Conservation (phyloP, 768 basidiomycete genomes). For the Kwoniella shandongensis region DNA sequence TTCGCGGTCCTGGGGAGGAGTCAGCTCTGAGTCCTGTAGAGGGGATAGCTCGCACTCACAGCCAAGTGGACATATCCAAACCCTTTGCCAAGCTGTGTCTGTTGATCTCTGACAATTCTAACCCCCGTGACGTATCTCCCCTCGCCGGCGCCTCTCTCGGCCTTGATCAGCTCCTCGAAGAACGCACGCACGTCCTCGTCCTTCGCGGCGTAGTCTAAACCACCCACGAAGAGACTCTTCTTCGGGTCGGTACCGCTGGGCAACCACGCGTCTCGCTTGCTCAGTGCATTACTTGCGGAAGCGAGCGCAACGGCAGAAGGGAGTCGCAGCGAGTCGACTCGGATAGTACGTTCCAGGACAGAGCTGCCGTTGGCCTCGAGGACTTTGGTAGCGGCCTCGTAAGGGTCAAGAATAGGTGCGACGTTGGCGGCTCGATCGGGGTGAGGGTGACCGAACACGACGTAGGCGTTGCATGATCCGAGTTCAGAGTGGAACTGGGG, state of each 20-base stretch:
- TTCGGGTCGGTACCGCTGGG: conserved; percentile 64
- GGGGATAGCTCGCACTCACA: conserved; percentile 59
- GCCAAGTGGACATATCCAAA: conserved; percentile 88
- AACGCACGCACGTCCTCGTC: conserved; percentile 86
- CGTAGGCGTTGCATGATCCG: conserved; percentile 77
- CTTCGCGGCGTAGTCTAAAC: conserved; percentile 84
- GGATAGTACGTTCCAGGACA: conserved; percentile 75
- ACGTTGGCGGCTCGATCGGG: conserved; percentile 53
- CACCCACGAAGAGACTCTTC: conserved; percentile 83
- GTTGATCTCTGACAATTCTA: conserved; percentile 83
- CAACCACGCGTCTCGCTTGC: conserved; percentile 50
- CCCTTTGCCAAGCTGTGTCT: conserved; percentile 91
- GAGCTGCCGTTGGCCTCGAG: conserved; percentile 67
- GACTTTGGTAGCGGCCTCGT: conserved; percentile 65
- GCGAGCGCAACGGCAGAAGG: conserved; percentile 47
- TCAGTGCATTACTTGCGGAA: conserved; percentile 46
- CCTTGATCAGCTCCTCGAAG: conserved; percentile 73
- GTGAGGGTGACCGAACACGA: conserved; percentile 76
- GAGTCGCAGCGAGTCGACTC: conserved; percentile 68
- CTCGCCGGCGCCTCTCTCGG: conserved; percentile 62
- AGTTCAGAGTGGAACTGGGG: conserved; percentile 71
- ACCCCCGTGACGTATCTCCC: conserved; percentile 70
- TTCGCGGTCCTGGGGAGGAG: conserved; percentile 67
- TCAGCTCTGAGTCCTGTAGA: background rate
- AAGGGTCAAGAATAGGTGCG: conserved; percentile 53